A percentile compares a stretch with the other conserved stretches of the same genome.
Conservation (phyloP, 495 filamentous ascomycete species). For the Tuber melanosporum region DNA sequence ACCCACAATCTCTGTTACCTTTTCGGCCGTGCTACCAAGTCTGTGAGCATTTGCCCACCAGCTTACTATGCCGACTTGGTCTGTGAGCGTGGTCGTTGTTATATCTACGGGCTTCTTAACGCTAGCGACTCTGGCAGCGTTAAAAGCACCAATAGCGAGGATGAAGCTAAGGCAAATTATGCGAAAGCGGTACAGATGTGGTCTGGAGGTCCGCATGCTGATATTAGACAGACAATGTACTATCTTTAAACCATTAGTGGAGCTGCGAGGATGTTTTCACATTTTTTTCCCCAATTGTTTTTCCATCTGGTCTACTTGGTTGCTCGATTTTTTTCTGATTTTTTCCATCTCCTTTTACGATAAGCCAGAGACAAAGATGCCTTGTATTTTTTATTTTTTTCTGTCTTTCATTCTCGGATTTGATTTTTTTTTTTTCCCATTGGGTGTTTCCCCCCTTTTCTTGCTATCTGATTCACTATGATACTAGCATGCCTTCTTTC, state of each 20-base stretch:
- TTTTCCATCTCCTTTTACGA: not conserved
- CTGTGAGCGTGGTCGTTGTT: conserved; percentile 62
- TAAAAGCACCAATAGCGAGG: conserved; percentile 36
- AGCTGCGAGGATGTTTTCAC: not conserved
- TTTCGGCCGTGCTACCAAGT: conserved; percentile 72
- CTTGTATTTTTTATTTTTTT: not conserved
- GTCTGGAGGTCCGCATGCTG: conserved; percentile 48
- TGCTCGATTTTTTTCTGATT: not conserved
- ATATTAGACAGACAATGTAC: conserved; percentile 62
- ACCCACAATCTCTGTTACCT: conserved; percentile 73
- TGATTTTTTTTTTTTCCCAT: not conserved
- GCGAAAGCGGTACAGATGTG: conserved; percentile 27
- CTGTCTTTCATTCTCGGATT: not conserved
- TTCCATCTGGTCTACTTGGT: not conserved
- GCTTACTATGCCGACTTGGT: conserved; percentile 78
- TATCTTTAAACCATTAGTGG: conserved; percentile 54
- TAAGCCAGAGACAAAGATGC: not conserved
- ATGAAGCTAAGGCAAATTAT: conserved; percentile 18
- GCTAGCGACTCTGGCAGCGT: conserved; percentile 40
- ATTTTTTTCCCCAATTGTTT: not conserved
- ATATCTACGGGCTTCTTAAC: conserved; percentile 56
- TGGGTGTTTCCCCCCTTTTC: not conserved
- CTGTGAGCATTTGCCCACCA: conserved; percentile 71
- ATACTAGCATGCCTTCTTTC: not conserved
- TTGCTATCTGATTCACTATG: not conserved